These are phyloP conservation scores for Eucalyptus sp. DNA, from an alignment of 345 rosid species.

Conservation along the genomic window DNA sequence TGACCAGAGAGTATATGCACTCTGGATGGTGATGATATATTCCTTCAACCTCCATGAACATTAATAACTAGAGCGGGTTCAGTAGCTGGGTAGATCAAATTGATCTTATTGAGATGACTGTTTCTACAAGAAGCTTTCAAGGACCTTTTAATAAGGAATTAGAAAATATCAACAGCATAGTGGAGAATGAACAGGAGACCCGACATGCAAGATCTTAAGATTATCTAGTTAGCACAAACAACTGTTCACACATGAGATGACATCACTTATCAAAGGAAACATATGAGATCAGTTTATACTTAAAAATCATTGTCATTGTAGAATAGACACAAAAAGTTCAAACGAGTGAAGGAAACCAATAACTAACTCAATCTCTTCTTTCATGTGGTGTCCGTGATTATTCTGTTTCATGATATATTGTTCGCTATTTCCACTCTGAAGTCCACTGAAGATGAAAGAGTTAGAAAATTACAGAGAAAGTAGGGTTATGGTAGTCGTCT, in stretches of 20 bases:
- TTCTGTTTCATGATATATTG: not conserved
- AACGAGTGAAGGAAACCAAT: not conserved
- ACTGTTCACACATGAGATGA: not conserved
- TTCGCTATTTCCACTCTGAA: not conserved
- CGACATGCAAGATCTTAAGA: not conserved
- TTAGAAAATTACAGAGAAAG: constrained; percentile 48
- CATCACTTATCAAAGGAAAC: not conserved
- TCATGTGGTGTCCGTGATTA: not conserved
- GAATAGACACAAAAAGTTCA: not conserved
- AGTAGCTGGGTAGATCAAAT: not conserved
- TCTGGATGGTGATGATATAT: not conserved
- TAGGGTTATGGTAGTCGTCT: constrained; percentile 91
- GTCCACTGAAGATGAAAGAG: not conserved
- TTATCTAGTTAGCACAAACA: not conserved
- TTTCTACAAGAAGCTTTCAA: not conserved
- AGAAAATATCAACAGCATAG: not conserved
- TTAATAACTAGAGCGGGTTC: not conserved
- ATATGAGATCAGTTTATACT: not conserved
- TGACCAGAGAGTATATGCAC: not conserved
- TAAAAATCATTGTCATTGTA: not conserved
- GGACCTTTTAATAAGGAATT: not conserved
- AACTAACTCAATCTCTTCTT: not conserved
- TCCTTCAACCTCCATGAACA: not conserved
- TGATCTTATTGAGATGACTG: not conserved
- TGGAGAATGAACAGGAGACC: not conserved